Conservation (phyloP, 106 monocot genomes). For the Allium sativum region DNA sequence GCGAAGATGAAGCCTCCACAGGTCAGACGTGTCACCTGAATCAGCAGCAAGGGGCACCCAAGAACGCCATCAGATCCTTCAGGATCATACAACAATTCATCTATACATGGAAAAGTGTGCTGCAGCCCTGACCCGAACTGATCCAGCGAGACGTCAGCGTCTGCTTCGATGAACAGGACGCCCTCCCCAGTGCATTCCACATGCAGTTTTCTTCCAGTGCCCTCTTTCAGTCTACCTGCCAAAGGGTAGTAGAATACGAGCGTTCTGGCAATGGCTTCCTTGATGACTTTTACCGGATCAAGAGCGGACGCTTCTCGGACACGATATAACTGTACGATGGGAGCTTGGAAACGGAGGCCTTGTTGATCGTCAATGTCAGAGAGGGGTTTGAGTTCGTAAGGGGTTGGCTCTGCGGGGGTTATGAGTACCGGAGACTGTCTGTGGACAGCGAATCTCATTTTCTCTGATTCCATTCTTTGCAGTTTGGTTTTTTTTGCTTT, state of each 20-base stretch:
- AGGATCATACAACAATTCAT: constrained; percentile 10
- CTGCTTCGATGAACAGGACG: constrained; percentile 34
- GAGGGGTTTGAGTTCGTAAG: constrained; percentile 21
- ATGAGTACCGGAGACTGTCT: constrained; percentile 15
- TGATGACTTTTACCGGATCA: constrained; percentile 8
- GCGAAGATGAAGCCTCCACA: constrained; percentile 61
- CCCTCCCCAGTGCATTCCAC: constrained; percentile 38
- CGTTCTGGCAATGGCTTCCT: constrained; percentile 23
- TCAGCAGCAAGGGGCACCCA: not conserved
- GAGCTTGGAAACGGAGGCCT: not conserved
- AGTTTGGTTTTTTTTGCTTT: too few species aligned
- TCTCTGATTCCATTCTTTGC: not conserved
- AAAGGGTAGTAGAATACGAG: constrained; percentile 8
- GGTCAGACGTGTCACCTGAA: constrained; percentile 18
- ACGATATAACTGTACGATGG: not conserved
- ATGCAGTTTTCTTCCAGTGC: constrained; percentile 3
- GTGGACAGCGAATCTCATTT: constrained; percentile 9
- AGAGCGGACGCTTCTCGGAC: not conserved
- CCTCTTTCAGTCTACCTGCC: constrained; percentile 13
- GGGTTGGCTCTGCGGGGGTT: constrained; percentile 17
- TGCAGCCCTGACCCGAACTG: constrained; percentile 25
- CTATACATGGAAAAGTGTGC: constrained; percentile 14
- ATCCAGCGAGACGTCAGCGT: constrained; percentile 24
- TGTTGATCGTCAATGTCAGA: constrained; percentile 37
- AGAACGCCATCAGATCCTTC: too few species aligned